phyloP scores from a whole-genome alignment of 441 rosid genomes.

The Eutrema salsugineum region DNA sequence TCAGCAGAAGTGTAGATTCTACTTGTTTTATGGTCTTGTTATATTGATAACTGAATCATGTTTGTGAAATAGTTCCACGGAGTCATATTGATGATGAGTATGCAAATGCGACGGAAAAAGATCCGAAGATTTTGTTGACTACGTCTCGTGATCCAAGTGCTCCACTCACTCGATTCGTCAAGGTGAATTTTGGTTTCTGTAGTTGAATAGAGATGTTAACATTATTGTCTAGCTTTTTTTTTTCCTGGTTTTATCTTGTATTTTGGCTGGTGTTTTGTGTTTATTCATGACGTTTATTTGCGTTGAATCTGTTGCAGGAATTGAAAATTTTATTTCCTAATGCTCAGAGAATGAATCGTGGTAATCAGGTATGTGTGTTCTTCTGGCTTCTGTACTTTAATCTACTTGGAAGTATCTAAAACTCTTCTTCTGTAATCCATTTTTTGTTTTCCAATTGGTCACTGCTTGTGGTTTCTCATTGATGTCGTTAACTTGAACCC shows the following conservation, averaged over 20 bases:
- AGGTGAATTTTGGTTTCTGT: constrained; percentile 38
- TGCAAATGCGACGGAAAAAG: constrained; percentile 63
- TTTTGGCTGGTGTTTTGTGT: neutral
- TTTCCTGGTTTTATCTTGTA: neutral
- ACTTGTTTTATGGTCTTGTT: neutral
- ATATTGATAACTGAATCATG: neutral
- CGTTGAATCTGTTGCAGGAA: constrained; percentile 46
- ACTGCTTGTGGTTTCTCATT: neutral
- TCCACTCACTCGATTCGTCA: constrained; percentile 71
- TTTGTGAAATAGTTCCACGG: constrained; percentile 52
- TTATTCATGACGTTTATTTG: neutral
- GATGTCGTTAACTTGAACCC: neutral
- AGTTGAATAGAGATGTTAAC: neutral
- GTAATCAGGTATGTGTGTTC: constrained; percentile 63
- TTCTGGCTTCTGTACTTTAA: neutral
- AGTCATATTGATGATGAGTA: constrained; percentile 91
- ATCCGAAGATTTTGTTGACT: constrained; percentile 84
- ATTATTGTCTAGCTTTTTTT: neutral
- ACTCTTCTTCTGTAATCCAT: neutral
- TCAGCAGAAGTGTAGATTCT: neutral
- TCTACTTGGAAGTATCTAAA: neutral
- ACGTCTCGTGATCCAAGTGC: constrained; percentile 90
- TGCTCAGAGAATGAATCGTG: constrained; percentile 78
- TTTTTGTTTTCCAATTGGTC: neutral
- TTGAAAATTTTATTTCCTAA: constrained; percentile 84